Conservation (phyloP, 257 asterid species). For the Jaltomata sinuosa region DNA sequence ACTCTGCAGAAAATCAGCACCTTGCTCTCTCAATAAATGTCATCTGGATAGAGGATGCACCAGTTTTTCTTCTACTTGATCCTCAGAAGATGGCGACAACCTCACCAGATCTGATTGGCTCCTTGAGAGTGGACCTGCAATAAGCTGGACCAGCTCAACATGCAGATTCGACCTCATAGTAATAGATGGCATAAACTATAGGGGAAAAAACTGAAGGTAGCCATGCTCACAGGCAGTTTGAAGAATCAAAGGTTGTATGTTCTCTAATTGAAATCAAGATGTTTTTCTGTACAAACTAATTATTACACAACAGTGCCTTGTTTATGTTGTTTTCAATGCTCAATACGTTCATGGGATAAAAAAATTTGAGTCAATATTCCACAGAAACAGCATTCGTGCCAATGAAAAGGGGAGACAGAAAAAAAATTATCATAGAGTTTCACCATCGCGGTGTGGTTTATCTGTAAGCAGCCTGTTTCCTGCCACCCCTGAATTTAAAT, state of each 20-base stretch:
- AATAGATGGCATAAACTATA: not conserved
- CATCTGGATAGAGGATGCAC: slow-evolving; percentile 29
- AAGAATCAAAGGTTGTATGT: not conserved
- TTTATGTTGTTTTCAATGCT: not conserved
- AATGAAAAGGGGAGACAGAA: not conserved
- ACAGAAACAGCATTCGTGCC: not conserved
- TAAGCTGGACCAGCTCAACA: not conserved
- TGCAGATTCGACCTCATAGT: not conserved
- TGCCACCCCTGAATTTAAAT: slow-evolving; percentile 55
- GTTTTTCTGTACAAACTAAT: not conserved
- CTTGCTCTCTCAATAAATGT: not conserved
- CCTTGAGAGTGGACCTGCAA: slow-evolving; percentile 69
- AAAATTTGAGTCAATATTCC: not conserved
- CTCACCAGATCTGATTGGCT: slow-evolving; percentile 64
- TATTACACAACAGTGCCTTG: not conserved
- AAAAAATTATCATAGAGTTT: not conserved
- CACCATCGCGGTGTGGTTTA: slow-evolving; percentile 77
- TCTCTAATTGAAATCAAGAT: not conserved
- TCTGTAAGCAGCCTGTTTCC: slow-evolving; percentile 65
- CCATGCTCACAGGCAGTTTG: not conserved
- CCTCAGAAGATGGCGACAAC: slow-evolving; percentile 32
- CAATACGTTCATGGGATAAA: not conserved
- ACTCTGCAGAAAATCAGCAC: slow-evolving; percentile 3
- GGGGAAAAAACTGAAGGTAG: not conserved
- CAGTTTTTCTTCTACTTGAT: slow-evolving; percentile 56